Evolutionary conservation across 306 rosid species (phyloP), one percentile per base, ranked within the genome.

Genomic region (Parietaria judaica): DNA sequence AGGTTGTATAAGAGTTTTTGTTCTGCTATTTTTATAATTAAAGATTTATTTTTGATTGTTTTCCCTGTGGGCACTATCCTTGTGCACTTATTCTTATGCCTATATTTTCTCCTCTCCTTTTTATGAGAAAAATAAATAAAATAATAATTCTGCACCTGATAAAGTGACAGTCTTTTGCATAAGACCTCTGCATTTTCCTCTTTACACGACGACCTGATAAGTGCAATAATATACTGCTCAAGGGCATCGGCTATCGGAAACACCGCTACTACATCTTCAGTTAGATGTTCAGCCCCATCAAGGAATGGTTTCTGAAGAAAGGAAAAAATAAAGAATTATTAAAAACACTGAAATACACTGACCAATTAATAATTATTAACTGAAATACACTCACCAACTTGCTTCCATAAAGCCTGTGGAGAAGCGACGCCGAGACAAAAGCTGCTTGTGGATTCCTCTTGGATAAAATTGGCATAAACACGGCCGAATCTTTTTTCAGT

Each of bases 181-280:
- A 82, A 79, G 72, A 80, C 76, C 59, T 84, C 85, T 31, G 90
- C 88, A 80, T 74, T 81, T 79, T 83, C 90, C 70, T 84, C 96
- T 75, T 80, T 85, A 79, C 86, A 82, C n/a, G 54, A 75, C 38
- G 96, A 88, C 54, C 64, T 65, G 58, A 92, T 84, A 72, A 86
- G 86, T 56, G 80, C 81, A 81, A 86, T 63, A 76, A 88, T 74
- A 72, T 77, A 84, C 66, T 88, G 95, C 80, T 92, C 99, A 41
- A 92, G 96, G 76, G 79, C 78, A 65, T 92, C 95, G 66, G 99
- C 96, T 55, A 87, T 96, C 6, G 96, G 99, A 66, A 88, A 92
- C 49, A 92, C 96, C 49, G 96, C 84, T 62, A 92, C 85, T 67
- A 81, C 95, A 76, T 92, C 99, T 85, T 88, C 95, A 0, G 83